phyloP scores from a whole-genome alignment of 345 rosid species.

The Eucalyptus tenuipes region DNA sequence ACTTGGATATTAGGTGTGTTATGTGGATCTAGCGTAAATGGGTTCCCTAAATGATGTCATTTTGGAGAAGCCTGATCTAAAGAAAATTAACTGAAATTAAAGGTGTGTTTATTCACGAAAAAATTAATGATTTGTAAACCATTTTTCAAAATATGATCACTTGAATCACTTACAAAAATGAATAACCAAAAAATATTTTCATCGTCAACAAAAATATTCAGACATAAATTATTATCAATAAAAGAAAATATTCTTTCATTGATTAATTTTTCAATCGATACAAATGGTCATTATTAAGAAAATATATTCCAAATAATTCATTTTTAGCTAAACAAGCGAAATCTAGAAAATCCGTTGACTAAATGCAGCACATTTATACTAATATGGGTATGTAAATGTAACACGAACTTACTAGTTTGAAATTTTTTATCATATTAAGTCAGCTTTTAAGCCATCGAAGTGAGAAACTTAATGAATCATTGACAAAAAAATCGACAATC shows the following conservation, averaged over 20 bases:
- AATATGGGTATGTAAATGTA: not conserved
- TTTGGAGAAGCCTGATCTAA: not conserved
- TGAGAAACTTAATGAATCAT: not conserved
- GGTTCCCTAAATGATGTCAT: not conserved
- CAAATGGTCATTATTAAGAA: not conserved
- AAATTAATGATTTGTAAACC: not conserved
- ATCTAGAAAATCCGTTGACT: not conserved
- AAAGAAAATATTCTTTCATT: not conserved
- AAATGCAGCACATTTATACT: not conserved
- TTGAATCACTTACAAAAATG: not conserved
- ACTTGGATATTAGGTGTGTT: not conserved
- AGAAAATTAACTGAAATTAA: not conserved
- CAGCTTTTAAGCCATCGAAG: not conserved
- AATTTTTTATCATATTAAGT: not conserved
- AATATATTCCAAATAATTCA: not conserved
- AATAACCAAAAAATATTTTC: not conserved
- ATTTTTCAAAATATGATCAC: not conserved
- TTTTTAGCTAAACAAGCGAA: not conserved
- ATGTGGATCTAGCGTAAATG: not conserved
- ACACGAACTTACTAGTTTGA: not conserved
- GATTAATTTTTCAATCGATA: not conserved
- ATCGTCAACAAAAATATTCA: not conserved
- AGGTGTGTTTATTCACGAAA: not conserved
- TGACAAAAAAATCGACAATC: not conserved
- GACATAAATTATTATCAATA: not conserved